Base-by-base conservation (phyloP, 805 yeast genomes). In the Lipomyces spencermartinsiae region DNA sequence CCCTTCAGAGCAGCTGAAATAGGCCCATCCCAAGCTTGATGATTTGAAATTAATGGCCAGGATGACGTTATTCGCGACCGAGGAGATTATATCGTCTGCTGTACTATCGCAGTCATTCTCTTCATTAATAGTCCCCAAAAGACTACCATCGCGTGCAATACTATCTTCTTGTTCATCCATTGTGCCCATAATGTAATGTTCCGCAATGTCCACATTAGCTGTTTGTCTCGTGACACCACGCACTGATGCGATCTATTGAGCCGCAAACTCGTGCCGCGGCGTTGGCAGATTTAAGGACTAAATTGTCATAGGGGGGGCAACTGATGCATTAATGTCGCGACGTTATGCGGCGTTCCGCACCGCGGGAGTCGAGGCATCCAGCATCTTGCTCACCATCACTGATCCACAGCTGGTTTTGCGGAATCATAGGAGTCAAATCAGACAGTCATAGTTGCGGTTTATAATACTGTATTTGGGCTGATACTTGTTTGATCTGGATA, bases 31-130 rank as follows among this genome's bases (percentile, higher is more conserved):
- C 25, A 67, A 55, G 22, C 62, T 54, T 51, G 55, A 54, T 8
- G 67, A 33, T 39, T 56, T 53, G 65, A 49, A 67, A 49, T 67
- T 67, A 43, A 67, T 31, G 2, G 70, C 70, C 2, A 67, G 67
- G 10, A 67, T 56, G 33, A 59, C 34, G 34, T 62, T 56, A 25
- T 57, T 46, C 7, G 51, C 49, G 37, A 34, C 33, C 25, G 37
- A 33, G 12, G 16, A 22, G 16, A 37, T 37, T 16, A 16, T 35
- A n/a, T 58, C 61, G 7, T 46, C 62, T 16, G 54, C 14, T 10
- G 25, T 46, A 16, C n/a, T n/a, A n/a, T 54, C 59, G 25, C 55
- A 22, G 1, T 29, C 33, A 29, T 19, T 39, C 8, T 61, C 51
- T 33, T 43, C 49, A 1, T 43, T 19, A 43, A 43, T 43, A 43